Conservation (phyloP, 257 asterid genomes). For the Avicennia marina region DNA sequence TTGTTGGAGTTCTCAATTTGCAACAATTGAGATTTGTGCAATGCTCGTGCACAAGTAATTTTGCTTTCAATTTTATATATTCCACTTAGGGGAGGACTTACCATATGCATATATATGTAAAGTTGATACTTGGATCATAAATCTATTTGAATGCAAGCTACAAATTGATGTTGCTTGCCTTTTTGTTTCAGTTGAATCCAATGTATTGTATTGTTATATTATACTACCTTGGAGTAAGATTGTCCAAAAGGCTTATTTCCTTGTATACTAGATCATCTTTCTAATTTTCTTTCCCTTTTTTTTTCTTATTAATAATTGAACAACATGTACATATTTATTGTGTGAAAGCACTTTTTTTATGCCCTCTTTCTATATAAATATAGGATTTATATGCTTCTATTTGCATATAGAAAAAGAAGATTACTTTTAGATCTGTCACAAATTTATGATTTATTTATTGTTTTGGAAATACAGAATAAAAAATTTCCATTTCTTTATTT, state of each 20-base stretch:
- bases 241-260: background rate
- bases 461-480: no score
- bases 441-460: no score
- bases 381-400: no score
- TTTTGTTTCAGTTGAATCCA: background rate
- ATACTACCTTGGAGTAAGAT: background rate
- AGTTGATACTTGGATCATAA: background rate
- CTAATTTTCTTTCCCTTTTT: no score
- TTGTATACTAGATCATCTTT: background rate
- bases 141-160: background rate
- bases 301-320: no score
- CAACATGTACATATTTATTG: no score
- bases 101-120: background rate
- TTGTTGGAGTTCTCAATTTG: slow-evolving; percentile 19
- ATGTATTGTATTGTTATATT: no score
- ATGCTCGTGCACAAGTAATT: slow-evolving; percentile 6
- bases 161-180: background rate
- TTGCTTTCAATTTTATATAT: background rate
- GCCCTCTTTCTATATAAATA: no score
- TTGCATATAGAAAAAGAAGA: no score
- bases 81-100: background rate
- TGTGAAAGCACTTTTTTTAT: no score
- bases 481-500: no score
- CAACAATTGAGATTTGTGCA: slow-evolving; percentile 20
- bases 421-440: no score